Conservation (phyloP, 768 basidiomycete species). For the Scleroderma citrinum region DNA sequence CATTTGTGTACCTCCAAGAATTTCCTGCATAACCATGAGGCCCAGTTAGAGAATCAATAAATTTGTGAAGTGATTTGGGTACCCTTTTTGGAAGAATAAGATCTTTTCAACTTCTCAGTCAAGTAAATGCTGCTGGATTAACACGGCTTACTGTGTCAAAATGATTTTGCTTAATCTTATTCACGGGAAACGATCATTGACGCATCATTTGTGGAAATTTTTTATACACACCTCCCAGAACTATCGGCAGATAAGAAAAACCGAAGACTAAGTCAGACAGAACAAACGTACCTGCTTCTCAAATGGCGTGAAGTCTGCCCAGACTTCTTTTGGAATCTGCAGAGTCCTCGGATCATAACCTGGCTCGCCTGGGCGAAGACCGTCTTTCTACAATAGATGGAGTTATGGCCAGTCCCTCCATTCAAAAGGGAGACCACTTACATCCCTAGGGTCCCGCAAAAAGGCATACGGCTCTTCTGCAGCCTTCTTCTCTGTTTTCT, state of each 20-base stretch:
- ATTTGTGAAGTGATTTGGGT: conserved; percentile 8
- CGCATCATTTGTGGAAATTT: background rate
- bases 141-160: conserved; percentile 71
- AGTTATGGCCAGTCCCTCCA: background rate
- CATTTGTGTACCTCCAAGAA: conserved; percentile 58
- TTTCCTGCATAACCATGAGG: conserved; percentile 46
- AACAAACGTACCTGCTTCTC: conserved; percentile 67
- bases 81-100: conserved; percentile 99
- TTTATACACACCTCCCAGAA: conserved; percentile 62
- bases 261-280: background rate
- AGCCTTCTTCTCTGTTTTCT: conserved; percentile 79
- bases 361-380: conserved; percentile 67
- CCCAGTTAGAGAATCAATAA: background rate
- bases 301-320: conserved; percentile 88
- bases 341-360: conserved; percentile 90
- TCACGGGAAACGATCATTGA: conserved; percentile 17
- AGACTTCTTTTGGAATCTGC: conserved; percentile 67
- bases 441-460: conserved; percentile 67
- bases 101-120: conserved; percentile 41
- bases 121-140: background rate
- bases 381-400: conserved; percentile 58
- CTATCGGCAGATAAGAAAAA: conserved; percentile 27
- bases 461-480: conserved; percentile 75
- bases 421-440: conserved; percentile 25
- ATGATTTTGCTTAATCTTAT: conserved; percentile 93